Conservation (phyloP, 2,329 filamentous ascomycete species). For the Penicillium hesseltinei region DNA sequence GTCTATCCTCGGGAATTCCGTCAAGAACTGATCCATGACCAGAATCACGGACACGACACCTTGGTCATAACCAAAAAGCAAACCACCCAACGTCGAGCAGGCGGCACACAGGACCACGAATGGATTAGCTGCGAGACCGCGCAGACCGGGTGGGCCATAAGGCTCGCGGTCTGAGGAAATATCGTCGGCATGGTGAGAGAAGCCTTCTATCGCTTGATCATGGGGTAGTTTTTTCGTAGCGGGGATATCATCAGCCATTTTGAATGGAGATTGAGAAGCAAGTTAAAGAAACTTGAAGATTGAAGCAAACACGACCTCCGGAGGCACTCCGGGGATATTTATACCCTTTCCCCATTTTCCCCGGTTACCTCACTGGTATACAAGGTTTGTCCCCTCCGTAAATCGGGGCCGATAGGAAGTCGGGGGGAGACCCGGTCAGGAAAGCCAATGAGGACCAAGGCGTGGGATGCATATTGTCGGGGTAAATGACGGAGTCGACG, state of each 20-base stretch:
- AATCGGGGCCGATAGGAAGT: background rate
- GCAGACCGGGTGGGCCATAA: conserved; percentile 42
- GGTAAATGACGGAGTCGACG: background rate
- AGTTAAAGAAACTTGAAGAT: background rate
- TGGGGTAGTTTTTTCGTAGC: conserved; percentile 20
- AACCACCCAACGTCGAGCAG: conserved; percentile 51
- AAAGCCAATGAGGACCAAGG: background rate
- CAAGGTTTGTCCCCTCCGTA: background rate
- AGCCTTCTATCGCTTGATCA: conserved; percentile 24
- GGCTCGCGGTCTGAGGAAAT: conserved; percentile 32
- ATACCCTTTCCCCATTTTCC: background rate
- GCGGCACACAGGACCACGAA: conserved; percentile 54
- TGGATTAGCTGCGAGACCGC: conserved; percentile 48
- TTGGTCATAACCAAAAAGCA: conserved; percentile 53
- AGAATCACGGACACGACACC: conserved; percentile 48
- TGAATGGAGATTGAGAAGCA: background rate
- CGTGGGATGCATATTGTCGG: background rate
- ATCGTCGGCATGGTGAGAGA: conserved; percentile 36
- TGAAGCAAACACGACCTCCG: background rate
- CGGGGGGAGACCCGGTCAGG: background rate
- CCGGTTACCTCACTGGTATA: background rate
- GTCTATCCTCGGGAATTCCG: conserved; percentile 46
- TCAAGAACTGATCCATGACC: conserved; percentile 54
- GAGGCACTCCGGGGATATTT: background rate
- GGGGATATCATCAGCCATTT: conserved; percentile 23